These are phyloP conservation scores for Chrysoporthe austroafricana DNA, from an alignment of 2,329 filamentous ascomycete genomes.

Conservation along the genomic window DNA sequence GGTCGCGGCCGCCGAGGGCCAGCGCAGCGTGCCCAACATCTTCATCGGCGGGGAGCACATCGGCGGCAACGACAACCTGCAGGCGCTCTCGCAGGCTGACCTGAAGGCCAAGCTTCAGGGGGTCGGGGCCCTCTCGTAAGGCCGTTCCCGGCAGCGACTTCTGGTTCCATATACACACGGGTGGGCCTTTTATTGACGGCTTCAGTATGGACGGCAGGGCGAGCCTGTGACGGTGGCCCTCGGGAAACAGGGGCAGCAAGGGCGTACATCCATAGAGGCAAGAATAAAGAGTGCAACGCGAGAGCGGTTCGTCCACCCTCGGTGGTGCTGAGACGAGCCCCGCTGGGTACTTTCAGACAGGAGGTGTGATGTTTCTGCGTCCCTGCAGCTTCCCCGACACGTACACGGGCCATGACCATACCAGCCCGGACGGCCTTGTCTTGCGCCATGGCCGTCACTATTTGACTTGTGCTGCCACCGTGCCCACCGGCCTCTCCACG, in stretches of 20 bases:
- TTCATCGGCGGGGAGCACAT: constrained; percentile 92
- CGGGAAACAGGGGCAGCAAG: no score
- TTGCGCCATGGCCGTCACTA: neutral
- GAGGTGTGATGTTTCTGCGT: neutral
- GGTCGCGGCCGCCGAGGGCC: constrained; percentile 63
- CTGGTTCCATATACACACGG: neutral
- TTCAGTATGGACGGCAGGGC: constrained; percentile 18
- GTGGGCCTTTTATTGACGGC: constrained; percentile 20
- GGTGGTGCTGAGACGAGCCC: neutral
- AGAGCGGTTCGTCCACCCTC: neutral
- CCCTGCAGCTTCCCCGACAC: neutral
- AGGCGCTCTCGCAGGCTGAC: constrained; percentile 63
- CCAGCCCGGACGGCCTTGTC: no score
- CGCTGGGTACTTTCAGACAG: neutral
- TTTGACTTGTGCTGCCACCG: constrained; percentile 78
- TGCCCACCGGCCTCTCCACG: constrained; percentile 85
- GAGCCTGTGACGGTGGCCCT: constrained; percentile 17
- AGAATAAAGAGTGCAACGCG: neutral
- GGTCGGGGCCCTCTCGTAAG: constrained; percentile 50
- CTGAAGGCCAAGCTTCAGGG: constrained; percentile 53
- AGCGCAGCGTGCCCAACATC: constrained; percentile 93
- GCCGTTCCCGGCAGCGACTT: neutral
- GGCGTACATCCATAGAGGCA: neutral
- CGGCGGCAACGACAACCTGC: constrained; percentile 91
- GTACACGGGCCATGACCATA: neutral